Conservation (phyloP, 257 asterid genomes). For the Scutellaria galericulata region DNA sequence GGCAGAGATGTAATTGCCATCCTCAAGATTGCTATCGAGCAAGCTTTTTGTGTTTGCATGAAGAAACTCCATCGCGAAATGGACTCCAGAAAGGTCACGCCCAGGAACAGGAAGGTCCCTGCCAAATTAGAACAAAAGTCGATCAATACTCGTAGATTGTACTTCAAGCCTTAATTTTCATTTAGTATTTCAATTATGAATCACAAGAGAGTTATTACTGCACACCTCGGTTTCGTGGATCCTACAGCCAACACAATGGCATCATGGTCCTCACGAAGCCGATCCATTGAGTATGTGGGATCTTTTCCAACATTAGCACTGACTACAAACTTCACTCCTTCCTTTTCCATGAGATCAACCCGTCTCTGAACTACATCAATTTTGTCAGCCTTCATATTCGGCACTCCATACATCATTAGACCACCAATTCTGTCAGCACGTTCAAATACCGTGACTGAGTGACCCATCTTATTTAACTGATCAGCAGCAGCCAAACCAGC, state of each 20-base stretch:
- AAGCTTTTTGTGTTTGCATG: conserved; percentile 95
- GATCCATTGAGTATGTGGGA: conserved; percentile 65
- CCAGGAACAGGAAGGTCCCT: conserved; percentile 99
- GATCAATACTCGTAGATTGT: neutral
- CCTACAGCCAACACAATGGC: conserved; percentile 96
- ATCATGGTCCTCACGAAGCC: conserved; percentile 73
- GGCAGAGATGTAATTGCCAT: conserved; percentile 89
- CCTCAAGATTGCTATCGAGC: conserved; percentile 90
- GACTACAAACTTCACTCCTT: conserved; percentile 87
- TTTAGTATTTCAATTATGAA: conserved; percentile 7
- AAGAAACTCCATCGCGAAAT: conserved; percentile 98
- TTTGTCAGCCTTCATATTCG: conserved; percentile 98
- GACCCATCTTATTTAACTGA: conserved; percentile 90
- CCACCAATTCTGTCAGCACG: conserved; percentile 99
- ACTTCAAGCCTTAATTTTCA: neutral
- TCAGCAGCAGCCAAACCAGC: conserved; percentile 99
- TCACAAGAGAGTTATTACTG: neutral
- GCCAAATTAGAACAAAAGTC: conserved; percentile 31
- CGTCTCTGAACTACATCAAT: conserved; percentile 85
- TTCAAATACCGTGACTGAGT: conserved; percentile 86
- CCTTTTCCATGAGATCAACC: conserved; percentile 89
- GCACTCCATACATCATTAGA: conserved; percentile 99
- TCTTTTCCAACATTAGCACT: conserved; percentile 89
- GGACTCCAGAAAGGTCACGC: conserved; percentile 89
- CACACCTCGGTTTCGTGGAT: conserved; percentile 93